Percentiles rank a stretch among this genome's conserved stretches.
Conservation (phyloP, 768 basidiomycete genomes). For the Termitomyces sp. region DNA sequence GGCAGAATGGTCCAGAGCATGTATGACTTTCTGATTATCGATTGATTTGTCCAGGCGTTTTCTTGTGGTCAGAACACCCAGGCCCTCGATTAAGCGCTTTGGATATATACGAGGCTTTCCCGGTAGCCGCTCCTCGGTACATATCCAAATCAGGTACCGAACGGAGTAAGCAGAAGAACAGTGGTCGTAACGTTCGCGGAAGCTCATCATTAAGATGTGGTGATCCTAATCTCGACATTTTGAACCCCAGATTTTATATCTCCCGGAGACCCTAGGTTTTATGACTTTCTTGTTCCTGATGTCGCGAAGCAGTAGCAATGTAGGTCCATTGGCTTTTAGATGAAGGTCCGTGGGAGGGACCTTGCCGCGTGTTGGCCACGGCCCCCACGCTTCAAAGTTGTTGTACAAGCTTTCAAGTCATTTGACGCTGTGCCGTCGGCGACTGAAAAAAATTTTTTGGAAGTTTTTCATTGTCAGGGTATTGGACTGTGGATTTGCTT, state of each 20-base stretch:
- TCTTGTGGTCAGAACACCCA: not conserved
- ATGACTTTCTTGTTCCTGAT: not conserved
- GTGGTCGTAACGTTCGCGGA: not conserved
- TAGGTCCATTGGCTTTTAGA: not conserved
- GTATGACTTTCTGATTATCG: conserved; percentile 14
- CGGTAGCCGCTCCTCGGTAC: not conserved
- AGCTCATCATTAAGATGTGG: not conserved
- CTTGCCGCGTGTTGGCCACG: conserved; percentile 3
- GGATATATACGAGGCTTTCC: not conserved
- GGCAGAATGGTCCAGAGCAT: not conserved
- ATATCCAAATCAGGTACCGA: not conserved
- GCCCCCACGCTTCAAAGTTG: not conserved
- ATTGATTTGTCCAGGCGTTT: conserved; percentile 8
- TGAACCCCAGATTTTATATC: conserved; percentile 1
- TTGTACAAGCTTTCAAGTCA: not conserved
- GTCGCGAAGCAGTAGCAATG: not conserved
- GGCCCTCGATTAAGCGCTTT: not conserved
- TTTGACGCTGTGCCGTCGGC: not conserved
- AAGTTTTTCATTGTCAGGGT: not conserved
- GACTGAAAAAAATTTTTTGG: not conserved
- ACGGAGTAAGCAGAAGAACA: not conserved
- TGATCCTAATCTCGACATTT: not conserved
- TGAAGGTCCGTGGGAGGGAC: not conserved
- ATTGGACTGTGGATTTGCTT: not conserved
- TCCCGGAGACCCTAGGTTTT: not conserved